Base-by-base conservation (phyloP, 2,329 filamentous ascomycete species). In the Escovopsis sp. region DNA sequence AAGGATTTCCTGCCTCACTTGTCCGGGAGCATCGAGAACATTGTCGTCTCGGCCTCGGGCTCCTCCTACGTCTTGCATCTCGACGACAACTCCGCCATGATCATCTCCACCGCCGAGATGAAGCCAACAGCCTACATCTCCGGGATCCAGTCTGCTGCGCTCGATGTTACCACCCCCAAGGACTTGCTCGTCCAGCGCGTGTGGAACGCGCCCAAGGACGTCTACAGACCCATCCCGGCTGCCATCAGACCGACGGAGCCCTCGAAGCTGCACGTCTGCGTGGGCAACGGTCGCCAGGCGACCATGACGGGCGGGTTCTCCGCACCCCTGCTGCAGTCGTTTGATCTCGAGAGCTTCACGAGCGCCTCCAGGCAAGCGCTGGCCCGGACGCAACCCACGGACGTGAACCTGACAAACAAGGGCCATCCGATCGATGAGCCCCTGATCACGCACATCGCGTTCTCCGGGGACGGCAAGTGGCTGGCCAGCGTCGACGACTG, bases 401-500 rank as follows among this genome's bases (percentile, higher is more conserved):
- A 85, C 45, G 66, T 84, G 48, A 93, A 86, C 52, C 69, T 81
- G 34, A 81, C 80, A 7, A 80, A 79, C 12, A 79, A 82, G 48
- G 78, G 83, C 5, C 71, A 75, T 40, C 70, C 74, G 5, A 76
- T 96, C 39, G 70, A 76, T 12, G 84, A 94, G 50, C 89, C 91
- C 1, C 75, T 81, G 46, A 74, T 94, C 37, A 81, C 75, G 7
- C 74, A 82, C 43, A 66, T 96, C 39, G 74, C 79, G 35, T 76
- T 91, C 50, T 89, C 84, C 35, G 66, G 72, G 39, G 81, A 96
- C 54, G 89, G 89, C 14, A 72, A 77, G 49, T 96, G 89, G 88
- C 72, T 98, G 43, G 88, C 83, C 5, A 95, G 86, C 2, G 74
- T 94, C 1, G 91, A 98, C 56, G 84, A 88, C 53, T 98, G 91